phyloP scores from a whole-genome alignment of 305 asterid genomes.

The Ilex paraguariensis region DNA sequence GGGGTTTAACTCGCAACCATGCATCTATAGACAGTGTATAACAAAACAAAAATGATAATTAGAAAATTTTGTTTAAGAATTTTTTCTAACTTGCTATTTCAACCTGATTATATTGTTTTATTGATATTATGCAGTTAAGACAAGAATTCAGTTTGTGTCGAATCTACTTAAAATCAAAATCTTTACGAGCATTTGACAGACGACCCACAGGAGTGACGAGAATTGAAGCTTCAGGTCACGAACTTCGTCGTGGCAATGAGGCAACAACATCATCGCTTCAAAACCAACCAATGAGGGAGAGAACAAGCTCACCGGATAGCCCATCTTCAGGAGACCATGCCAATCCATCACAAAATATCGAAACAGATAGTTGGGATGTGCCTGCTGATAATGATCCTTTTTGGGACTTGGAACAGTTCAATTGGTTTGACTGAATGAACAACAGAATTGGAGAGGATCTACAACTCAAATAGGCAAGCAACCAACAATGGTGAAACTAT shows the following conservation, averaged over 20 bases:
- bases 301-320: background rate
- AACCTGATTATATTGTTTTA: too few species aligned
- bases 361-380: conserved; percentile 6
- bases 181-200: conserved; percentile 33
- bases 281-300: background rate
- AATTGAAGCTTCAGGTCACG: background rate
- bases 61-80: too few species aligned
- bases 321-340: conserved; percentile 21
- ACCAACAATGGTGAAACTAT: too few species aligned
- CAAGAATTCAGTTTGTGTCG: conserved; percentile 34
- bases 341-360: conserved; percentile 4
- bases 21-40: too few species aligned
- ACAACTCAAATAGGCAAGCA: too few species aligned
- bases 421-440: background rate
- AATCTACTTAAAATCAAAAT: conserved; percentile 26
- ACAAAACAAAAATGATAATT: too few species aligned
- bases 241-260: conserved; percentile 1
- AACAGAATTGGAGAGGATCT: too few species aligned
- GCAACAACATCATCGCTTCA: background rate
- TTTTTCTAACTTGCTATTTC: too few species aligned
- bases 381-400: conserved; percentile 8
- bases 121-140: conserved; percentile 10
- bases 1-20: too few species aligned
- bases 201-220: conserved; percentile 14
- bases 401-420: conserved; percentile 31